Evolutionary conservation across 1,284 basidiomycete species (phyloP).

Genomic region (Marasmius sp.): DNA sequence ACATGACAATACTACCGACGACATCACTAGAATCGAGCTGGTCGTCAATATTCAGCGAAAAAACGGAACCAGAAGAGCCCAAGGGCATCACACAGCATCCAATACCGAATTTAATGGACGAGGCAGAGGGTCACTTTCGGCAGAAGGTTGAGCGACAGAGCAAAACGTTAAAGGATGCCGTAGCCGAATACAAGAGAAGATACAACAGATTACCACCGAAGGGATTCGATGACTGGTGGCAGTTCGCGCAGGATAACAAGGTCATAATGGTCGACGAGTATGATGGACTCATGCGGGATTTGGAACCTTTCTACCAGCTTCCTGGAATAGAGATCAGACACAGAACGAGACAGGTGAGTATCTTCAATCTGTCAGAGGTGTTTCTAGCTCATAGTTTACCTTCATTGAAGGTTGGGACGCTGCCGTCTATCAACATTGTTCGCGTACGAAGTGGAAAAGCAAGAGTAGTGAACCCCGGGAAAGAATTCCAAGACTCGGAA

Average conservation of each 20-base stretch:
- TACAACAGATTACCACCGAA: conserved; percentile 81
- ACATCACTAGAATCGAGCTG: conserved; percentile 3
- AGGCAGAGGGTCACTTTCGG: conserved; percentile 70
- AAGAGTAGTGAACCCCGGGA: conserved; percentile 61
- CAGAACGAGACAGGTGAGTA: conserved; percentile 66
- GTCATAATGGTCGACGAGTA: conserved; percentile 91
- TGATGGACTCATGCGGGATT: conserved; percentile 77
- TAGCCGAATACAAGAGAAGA: conserved; percentile 75
- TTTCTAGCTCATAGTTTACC: conserved; percentile 4
- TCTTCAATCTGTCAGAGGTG: background rate
- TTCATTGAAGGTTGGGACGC: conserved; percentile 59
- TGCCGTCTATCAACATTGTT: conserved; percentile 85
- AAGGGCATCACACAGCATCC: conserved; percentile 50
- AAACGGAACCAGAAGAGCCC: conserved; percentile 21
- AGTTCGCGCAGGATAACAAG: conserved; percentile 71
- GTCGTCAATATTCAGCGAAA: conserved; percentile 9
- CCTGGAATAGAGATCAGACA: conserved; percentile 71
- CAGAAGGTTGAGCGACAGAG: conserved; percentile 74
- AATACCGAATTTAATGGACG: conserved; percentile 78
- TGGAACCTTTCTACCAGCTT: conserved; percentile 80
- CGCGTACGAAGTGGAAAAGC: conserved; percentile 68
- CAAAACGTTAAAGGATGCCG: conserved; percentile 70
- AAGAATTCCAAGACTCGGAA: conserved; percentile 59
- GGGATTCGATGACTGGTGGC: conserved; percentile 90
- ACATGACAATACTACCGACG: conserved; percentile 6